These are phyloP conservation scores for Cardamine occulta DNA, from an alignment of 345 rosid genomes.

Conservation along the genomic window DNA sequence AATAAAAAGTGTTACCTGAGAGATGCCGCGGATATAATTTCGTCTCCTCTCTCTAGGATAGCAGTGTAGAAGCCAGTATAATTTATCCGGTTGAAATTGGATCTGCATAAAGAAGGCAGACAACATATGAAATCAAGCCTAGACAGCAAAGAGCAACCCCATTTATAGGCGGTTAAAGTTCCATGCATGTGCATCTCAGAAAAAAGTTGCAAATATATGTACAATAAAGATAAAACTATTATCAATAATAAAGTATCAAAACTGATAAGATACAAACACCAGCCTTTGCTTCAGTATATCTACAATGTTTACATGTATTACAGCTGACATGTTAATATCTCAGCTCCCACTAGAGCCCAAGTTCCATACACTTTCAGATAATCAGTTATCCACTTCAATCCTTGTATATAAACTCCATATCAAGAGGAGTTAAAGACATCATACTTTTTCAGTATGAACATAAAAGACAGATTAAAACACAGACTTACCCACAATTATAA, in stretches of 20 bases:
- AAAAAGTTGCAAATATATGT: neutral
- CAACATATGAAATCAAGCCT: conserved; percentile 15
- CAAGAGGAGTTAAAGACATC: neutral
- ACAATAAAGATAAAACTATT: neutral
- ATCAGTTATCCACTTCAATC: conserved; percentile 23
- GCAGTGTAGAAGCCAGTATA: conserved; percentile 49
- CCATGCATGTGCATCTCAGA: conserved; percentile 5
- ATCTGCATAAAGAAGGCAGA: conserved; percentile 36
- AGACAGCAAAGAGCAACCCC: conserved; percentile 13
- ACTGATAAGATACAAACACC: conserved; percentile 11
- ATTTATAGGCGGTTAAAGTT: neutral
- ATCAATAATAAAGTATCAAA: conserved; percentile 3
- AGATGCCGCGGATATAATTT: conserved; percentile 48
- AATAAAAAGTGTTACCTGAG: conserved; percentile 39
- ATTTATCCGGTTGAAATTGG: conserved; percentile 47
- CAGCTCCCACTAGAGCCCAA: conserved; percentile 3
- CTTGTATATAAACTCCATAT: conserved; percentile 9
- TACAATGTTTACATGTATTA: conserved; percentile 16
- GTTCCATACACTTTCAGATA: neutral
- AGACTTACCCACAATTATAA: conserved; percentile 46
- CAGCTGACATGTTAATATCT: neutral
- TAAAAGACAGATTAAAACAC: conserved; percentile 11
- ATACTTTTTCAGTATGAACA: conserved; percentile 2
- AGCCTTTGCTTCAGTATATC: conserved; percentile 21
- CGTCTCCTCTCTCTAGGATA: conserved; percentile 46